A percentile compares a stretch with the other conserved stretches of the same genome.
These are phyloP conservation scores for Pythium rishiriense DNA, from an alignment of 352 stramenopile species.

Conservation along the genomic window DNA sequence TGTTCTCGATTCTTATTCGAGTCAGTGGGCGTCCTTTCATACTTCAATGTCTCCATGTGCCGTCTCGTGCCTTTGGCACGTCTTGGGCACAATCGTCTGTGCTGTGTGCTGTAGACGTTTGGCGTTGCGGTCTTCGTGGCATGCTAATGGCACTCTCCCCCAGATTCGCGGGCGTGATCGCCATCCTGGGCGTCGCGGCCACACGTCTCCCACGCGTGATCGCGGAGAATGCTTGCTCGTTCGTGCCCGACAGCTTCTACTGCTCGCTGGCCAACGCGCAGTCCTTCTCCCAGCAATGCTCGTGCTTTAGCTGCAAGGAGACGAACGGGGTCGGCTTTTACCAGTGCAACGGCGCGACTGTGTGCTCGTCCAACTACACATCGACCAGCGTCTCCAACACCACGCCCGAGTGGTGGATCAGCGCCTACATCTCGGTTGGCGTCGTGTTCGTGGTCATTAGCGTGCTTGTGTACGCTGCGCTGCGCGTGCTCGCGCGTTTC, in stretches of 20 bases:
- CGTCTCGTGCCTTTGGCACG: neutral
- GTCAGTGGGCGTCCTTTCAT: neutral
- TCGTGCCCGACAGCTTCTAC: neutral
- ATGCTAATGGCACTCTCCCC: neutral
- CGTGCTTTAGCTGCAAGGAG: neutral
- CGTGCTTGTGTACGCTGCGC: neutral
- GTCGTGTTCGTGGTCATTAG: neutral
- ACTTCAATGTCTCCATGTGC: neutral
- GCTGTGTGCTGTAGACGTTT: neutral
- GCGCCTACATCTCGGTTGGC: neutral
- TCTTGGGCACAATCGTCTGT: no score
- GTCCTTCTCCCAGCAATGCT: neutral
- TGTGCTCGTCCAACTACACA: neutral
- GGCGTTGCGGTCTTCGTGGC: neutral
- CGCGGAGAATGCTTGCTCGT: neutral
- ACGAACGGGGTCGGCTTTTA: neutral
- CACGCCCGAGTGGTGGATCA: neutral
- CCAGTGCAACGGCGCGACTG: conserved; percentile 1
- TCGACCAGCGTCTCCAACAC: neutral
- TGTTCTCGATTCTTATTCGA: neutral
- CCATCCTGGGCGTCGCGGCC: no score
- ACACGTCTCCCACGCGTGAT: neutral
- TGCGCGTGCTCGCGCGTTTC: conserved; percentile 1
- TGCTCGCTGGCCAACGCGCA: neutral
- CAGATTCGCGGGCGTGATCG: neutral